Base-by-base conservation (phyloP, 108 stramenopile species). In the Nannochloropsis salina region DNA sequence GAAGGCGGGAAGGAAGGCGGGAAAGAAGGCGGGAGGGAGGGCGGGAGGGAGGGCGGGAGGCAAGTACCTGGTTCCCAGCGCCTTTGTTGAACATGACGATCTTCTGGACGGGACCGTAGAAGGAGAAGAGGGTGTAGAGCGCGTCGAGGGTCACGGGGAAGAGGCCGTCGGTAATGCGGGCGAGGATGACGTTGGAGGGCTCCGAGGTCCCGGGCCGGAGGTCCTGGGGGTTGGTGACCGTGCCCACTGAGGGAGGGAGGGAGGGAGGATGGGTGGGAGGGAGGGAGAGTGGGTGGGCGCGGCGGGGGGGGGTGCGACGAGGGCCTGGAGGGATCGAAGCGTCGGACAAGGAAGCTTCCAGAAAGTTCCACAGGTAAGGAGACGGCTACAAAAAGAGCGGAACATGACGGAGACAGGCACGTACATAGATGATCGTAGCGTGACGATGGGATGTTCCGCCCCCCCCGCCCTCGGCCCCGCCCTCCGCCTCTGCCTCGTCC, bases 1-100 rank as follows among this genome's bases (percentile, higher is more conserved):
- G 95, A 74, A 97, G 95, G 87, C 95, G 96, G 84, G 95, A 90
- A n/a, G n/a, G n/a, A n/a, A n/a, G n/a, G n/a, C n/a, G n/a, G n/a
- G n/a, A n/a, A n/a, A n/a, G n/a, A n/a, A n/a, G n/a, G n/a, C n/a
- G n/a, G n/a, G n/a, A n/a, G n/a, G n/a, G n/a, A n/a, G n/a, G n/a
- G n/a, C n/a, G n/a, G n/a, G n/a, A n/a, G n/a, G n/a, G n/a, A n/a
- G n/a, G n/a, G n/a, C n/a, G n/a, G 84, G 93, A 97, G 12, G 93
- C 96, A 84, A 94, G 92, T 21, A 94, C 94, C 40, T 91, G 93
- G 21, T 94, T 94, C 43, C 95, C 95, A 2, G 95, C 87, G 83
- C 95, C 95, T 2, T 96, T 94, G 89, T 94, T 96, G 10, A 94
- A 94, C 44, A 95, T 95, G 88, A 90, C 95, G 83, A 94, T 94